Base-by-base conservation (phyloP, 1,139 yeast genomes). In the Yamadazyma dendronema region DNA sequence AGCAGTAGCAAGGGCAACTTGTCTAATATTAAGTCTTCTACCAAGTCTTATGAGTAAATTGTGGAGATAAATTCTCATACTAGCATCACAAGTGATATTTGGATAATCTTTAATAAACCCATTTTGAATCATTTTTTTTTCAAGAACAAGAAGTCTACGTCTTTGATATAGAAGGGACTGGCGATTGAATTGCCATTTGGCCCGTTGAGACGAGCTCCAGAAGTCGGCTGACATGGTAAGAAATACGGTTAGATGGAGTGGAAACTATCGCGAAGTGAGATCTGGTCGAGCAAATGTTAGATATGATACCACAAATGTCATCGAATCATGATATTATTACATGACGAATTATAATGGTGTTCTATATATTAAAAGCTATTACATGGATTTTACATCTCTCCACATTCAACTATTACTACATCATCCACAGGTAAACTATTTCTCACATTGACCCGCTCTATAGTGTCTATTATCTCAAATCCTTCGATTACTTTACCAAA, bases 1-100 rank as follows among this genome's bases (percentile, higher is more conserved):
- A 0, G 97, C 95, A 0, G 96, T 86, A 1, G 96, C 87, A 26
- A 90, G 57, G 0, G 94, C 94, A 28, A 89, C 72, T 55, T 90
- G 97, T 32, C 97, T 65, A 25, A 87, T 69, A 40, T 79, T 81
- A 36, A 92, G 63, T 37, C 94, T 70, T 46, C 95, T 67, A 0
- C 97, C 97, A 12, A 92, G 66, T 51, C 83, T 79, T 50, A 82
- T 80, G 30, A 87, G 70, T 45, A 87, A 62, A 40, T 79, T 78
- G 54, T 84, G 89, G 42, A 84, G 66, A 55, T 77, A 84, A 28
- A 84, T 83, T 40, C 89, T 61, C 74, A 81, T 72, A 53, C 79
- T 79, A 40, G 68, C 63, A 53, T 82, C 88, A 50, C 78, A 79
- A 36, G 65, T 68, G 25, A 81, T 56, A 36, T 65, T 53, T 47